phyloP scores from a whole-genome alignment of 306 rosid species.

The Gynostemma pentaphyllum region DNA sequence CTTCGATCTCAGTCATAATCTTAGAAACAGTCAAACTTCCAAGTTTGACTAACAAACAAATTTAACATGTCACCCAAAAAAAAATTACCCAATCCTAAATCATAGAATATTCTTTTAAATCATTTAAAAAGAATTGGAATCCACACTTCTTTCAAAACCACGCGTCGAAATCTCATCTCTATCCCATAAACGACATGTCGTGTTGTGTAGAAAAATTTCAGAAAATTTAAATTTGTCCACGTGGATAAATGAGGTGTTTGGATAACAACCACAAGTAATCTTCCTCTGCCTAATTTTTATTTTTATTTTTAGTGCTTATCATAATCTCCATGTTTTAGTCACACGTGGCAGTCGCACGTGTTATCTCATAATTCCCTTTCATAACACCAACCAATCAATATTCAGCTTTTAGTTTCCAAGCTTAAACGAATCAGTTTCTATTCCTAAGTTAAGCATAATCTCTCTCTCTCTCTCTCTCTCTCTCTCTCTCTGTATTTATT shows the following conservation, averaged over 20 bases:
- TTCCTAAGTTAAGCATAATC: too few relatives aligned
- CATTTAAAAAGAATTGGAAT: neutral
- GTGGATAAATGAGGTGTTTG: conserved; percentile 20
- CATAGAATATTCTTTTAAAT: neutral
- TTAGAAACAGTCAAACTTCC: neutral
- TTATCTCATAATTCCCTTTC: conserved; percentile 10
- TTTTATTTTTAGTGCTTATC: conserved; percentile 24
- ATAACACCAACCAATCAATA: neutral
- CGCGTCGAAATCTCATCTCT: neutral
- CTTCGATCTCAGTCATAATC: too few relatives aligned
- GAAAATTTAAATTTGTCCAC: neutral
- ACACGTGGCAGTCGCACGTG: conserved; percentile 46
- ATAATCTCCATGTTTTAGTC: conserved; percentile 17
- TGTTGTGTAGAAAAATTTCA: neutral
- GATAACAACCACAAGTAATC: conserved; percentile 28
- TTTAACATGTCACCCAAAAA: neutral
- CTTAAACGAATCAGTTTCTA: neutral
- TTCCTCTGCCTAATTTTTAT: neutral
- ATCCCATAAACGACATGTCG: neutral
- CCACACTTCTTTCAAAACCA: neutral
- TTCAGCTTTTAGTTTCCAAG: neutral
- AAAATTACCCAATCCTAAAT: neutral
- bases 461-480: neutral
- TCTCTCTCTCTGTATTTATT: neutral
- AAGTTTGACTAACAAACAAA: conserved; percentile 5